These are phyloP conservation scores for Taiwanofungus camphoratus DNA, from an alignment of 1,284 basidiomycete species.

Conservation along the genomic window DNA sequence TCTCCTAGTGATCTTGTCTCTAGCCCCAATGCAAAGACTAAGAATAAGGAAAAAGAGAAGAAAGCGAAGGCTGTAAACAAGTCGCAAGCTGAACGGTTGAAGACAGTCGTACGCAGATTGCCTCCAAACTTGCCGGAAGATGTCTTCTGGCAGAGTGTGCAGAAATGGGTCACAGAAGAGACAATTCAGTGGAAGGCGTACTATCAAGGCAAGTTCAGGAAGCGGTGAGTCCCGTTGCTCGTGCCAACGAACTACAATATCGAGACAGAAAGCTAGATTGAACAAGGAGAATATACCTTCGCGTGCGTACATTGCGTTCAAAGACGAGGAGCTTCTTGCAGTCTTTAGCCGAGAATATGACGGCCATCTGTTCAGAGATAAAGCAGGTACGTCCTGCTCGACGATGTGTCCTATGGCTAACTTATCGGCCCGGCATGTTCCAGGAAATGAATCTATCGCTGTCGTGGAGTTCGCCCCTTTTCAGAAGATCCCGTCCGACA, in stretches of 20 bases:
- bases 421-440: neutral
- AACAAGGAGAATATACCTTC: constrained; percentile 82
- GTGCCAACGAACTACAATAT: neutral
- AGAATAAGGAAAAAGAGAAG: constrained; percentile 21
- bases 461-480: constrained; percentile 93
- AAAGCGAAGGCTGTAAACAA: constrained; percentile 17
- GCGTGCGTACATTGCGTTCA: constrained; percentile 91
- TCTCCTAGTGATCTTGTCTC: neutral
- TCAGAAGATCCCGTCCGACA: constrained; percentile 76
- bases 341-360: constrained; percentile 84
- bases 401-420: constrained; percentile 1
- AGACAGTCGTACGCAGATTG: constrained; percentile 83
- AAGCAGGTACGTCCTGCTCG: constrained; percentile 62
- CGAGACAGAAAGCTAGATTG: constrained; percentile 34
- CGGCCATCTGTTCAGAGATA: constrained; percentile 89
- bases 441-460: constrained; percentile 84
- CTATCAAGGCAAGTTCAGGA: constrained; percentile 64
- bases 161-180: constrained; percentile 77
- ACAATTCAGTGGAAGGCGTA: constrained; percentile 65
- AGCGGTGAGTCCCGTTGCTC: constrained; percentile 46
- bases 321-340: constrained; percentile 63
- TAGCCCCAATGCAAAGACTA: constrained; percentile 10
- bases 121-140: constrained; percentile 91
- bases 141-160: constrained; percentile 90
- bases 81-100: constrained; percentile 55